Conservation (phyloP, 257 asterid species). For the Solanum medicagineum region DNA sequence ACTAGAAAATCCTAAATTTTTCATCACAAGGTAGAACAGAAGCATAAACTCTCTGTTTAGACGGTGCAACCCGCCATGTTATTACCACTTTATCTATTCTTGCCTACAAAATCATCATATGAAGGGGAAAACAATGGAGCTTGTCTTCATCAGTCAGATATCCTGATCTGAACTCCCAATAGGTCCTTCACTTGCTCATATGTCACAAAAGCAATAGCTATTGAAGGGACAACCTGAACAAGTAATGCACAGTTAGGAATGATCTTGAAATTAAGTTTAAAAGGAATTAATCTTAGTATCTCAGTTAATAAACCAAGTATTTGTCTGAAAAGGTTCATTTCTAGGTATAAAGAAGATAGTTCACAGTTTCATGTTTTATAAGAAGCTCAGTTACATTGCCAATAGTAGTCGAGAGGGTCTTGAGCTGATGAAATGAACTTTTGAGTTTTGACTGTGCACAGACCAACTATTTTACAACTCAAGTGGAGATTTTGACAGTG, state of each 20-base stretch:
- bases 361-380: not conserved
- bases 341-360: not conserved
- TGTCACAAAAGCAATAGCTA: slow-evolving; percentile 84
- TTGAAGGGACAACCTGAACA: slow-evolving; percentile 84
- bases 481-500: not conserved
- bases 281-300: not conserved
- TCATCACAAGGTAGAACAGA: not conserved
- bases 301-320: not conserved
- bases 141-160: slow-evolving; percentile 52
- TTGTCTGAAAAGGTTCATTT: not conserved
- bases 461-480: not conserved
- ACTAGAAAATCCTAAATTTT: not conserved
- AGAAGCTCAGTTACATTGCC: not conserved
- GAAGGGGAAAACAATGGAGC: slow-evolving; percentile 6
- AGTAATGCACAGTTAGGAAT: not conserved
- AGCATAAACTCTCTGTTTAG: not conserved
- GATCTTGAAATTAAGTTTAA: not conserved
- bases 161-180: slow-evolving; percentile 78
- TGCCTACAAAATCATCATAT: slow-evolving; percentile 35
- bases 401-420: not conserved
- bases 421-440: not conserved
- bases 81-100: slow-evolving; percentile 10
- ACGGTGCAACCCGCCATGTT: not conserved
- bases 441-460: not conserved
- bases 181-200: slow-evolving; percentile 87